Base-by-base conservation (phyloP, 345 rosid genomes). In the Tarenaya hassleriana region DNA sequence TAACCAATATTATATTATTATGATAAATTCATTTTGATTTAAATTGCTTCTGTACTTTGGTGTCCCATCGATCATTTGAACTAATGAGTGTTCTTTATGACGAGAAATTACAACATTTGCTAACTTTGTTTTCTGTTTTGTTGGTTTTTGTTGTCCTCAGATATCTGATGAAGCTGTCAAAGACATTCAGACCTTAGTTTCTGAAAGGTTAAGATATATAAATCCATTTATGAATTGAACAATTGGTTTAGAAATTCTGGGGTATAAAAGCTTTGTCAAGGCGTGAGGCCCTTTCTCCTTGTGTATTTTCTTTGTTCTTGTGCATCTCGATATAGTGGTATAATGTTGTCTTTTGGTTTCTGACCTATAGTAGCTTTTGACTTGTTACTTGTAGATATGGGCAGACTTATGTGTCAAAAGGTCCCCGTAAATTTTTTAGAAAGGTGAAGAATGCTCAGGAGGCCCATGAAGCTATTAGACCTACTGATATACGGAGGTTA, bases 401-500 rank as follows among this genome's bases (percentile, higher is more conserved):
- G 15, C 48, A 63, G 15, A 77, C 72, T 47, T 81, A 77, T 66
- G 77, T 77, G 46, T 62, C 86, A 45, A 78, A 35, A 34, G 57
- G 67, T 67, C 78, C 79, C 38, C 90, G 84, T 32, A 92, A 83
- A 64, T 88, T 72, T 77, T 88, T 79, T 67, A 92, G 78, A 76
- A 92, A 83, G 73, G 95, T 92, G 62, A 92, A 92, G 72, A 92
- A 92, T 72, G 86, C 97, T 68, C 97, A 85, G 68, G 98, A 92
- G 76, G 95, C 98, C 59, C 98, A 92, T 71, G 98, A 92, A 81
- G 98, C 98, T 66, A 81, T 92, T 63, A 79, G 98, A 69, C 98
- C 98, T 55, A 92, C 98, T 41, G 73, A 77, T 74, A 71, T 85
- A 50, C 68, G 72, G 73, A 73, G 84, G 61, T 71, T 83, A 50